A percentile compares a stretch with the other conserved stretches of the same genome.
Conservation (phyloP, 768 basidiomycete species). For the Lyophyllum atratum region DNA sequence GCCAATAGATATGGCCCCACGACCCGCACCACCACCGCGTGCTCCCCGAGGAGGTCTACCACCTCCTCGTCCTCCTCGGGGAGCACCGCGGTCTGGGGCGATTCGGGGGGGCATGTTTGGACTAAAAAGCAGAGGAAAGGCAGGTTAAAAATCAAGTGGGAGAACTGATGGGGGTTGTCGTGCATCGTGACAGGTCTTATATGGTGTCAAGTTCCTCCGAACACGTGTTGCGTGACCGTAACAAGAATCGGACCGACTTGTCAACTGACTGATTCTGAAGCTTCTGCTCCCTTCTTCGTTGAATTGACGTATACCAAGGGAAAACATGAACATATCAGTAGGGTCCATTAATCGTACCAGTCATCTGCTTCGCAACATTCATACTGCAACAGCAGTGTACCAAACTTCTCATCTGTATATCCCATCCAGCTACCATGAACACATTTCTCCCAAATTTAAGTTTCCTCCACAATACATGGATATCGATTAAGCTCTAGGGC, state of each 20-base stretch:
- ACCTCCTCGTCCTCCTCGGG: conserved; percentile 26
- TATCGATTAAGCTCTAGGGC: background rate
- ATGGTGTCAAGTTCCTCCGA: background rate
- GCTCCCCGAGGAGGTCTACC: conserved; percentile 19
- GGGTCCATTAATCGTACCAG: no score
- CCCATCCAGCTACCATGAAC: background rate
- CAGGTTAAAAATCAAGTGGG: background rate
- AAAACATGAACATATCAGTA: no score
- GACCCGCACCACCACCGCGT: conserved; percentile 28
- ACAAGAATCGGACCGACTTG: background rate
- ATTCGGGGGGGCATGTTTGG: conserved; percentile 19
- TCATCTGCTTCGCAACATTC: no score
- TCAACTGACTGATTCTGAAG: no score
- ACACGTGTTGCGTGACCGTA: background rate
- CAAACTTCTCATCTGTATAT: no score
- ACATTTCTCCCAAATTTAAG: background rate
- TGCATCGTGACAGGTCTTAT: background rate
- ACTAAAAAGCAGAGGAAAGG: conserved; percentile 4
- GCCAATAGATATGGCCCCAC: conserved; percentile 28
- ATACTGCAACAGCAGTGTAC: no score
- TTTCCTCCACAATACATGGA: background rate
- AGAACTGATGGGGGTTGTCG: background rate
- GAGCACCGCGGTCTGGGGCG: conserved; percentile 20
- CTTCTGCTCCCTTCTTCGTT: no score
- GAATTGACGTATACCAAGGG: no score